These are phyloP conservation scores for Isabelozyma pseudorhagii DNA, from an alignment of 805 yeast species.

Conservation along the genomic window DNA sequence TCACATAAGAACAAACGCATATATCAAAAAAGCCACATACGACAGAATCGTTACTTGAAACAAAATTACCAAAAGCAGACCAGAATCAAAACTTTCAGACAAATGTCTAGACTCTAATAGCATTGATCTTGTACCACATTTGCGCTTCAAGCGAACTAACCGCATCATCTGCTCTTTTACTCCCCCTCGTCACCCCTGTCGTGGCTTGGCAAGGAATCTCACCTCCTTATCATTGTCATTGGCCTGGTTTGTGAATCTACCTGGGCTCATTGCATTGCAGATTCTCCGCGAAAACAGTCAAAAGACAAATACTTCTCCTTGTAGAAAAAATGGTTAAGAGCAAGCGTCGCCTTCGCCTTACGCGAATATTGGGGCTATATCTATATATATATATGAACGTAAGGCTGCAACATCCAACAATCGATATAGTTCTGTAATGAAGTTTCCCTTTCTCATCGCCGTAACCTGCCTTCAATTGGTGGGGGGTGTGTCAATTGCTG, in stretches of 20 bases:
- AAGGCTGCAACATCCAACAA: no score
- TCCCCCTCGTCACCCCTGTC: no score
- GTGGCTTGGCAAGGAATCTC: no score
- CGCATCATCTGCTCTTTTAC: no score
- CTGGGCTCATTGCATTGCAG: neutral
- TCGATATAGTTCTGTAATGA: neutral
- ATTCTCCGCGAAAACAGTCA: neutral
- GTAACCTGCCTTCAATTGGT: neutral
- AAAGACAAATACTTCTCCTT: neutral
- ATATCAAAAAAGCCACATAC: no score
- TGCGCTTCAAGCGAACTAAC: no score
- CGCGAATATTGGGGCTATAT: neutral
- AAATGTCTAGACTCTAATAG: no score
- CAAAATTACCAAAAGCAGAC: no score
- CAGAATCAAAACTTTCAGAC: no score
- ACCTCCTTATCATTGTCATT: neutral
- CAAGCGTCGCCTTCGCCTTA: neutral
- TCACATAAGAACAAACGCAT: no score
- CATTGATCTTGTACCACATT: no score
- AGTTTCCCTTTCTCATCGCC: neutral
- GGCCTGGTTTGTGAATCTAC: neutral
- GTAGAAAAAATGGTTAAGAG: neutral
- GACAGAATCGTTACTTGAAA: no score
- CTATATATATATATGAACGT: neutral
- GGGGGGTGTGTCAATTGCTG: neutral